A percentile compares a stretch with the other conserved stretches of the same genome.
These are phyloP conservation scores for Zymoseptoria brevis DNA, from an alignment of 2,329 filamentous ascomycete genomes.

Conservation along the genomic window DNA sequence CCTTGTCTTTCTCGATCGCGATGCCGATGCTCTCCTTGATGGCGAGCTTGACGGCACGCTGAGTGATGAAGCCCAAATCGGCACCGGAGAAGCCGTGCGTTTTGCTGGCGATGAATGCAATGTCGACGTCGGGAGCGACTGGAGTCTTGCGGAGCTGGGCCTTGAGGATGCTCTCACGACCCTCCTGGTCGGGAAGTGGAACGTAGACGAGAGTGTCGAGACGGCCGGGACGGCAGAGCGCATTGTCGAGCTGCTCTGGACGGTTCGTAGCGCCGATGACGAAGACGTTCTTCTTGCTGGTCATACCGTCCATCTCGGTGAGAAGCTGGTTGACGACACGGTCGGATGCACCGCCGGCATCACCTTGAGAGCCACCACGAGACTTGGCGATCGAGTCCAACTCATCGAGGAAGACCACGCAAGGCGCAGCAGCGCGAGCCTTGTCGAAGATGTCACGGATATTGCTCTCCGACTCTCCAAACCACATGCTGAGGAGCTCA, in stretches of 20 bases:
- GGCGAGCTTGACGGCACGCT: conserved; percentile 97
- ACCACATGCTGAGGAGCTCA: conserved; percentile 99
- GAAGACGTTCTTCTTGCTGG: conserved; percentile 99
- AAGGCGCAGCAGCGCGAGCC: conserved; percentile 93
- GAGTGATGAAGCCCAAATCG: conserved; percentile 97
- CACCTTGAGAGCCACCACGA: conserved; percentile 90
- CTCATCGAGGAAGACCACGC: conserved; percentile 97
- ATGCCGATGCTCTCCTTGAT: conserved; percentile 91
- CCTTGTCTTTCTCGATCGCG: conserved; percentile 86
- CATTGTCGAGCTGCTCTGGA: conserved; percentile 96
- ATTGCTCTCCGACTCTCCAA: conserved; percentile 99
- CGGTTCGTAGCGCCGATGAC: conserved; percentile 98
- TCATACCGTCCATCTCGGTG: conserved; percentile 99
- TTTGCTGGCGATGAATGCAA: conserved; percentile 88
- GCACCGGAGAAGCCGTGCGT: conserved; percentile 99
- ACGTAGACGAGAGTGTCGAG: conserved; percentile 98
- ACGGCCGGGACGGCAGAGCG: conserved; percentile 95
- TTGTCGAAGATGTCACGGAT: conserved; percentile 99
- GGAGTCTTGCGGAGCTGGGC: conserved; percentile 98
- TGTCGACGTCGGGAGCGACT: conserved; percentile 76
- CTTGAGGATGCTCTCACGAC: conserved; percentile 81
- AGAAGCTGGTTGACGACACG: conserved; percentile 99
- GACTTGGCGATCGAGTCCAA: conserved; percentile 99
- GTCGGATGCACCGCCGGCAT: conserved; percentile 96
- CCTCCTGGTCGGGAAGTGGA: conserved; percentile 84